Percentiles rank a stretch among this genome's conserved stretches.
phyloP scores from a whole-genome alignment of 768 basidiomycete genomes.

The Trametes cingulata region DNA sequence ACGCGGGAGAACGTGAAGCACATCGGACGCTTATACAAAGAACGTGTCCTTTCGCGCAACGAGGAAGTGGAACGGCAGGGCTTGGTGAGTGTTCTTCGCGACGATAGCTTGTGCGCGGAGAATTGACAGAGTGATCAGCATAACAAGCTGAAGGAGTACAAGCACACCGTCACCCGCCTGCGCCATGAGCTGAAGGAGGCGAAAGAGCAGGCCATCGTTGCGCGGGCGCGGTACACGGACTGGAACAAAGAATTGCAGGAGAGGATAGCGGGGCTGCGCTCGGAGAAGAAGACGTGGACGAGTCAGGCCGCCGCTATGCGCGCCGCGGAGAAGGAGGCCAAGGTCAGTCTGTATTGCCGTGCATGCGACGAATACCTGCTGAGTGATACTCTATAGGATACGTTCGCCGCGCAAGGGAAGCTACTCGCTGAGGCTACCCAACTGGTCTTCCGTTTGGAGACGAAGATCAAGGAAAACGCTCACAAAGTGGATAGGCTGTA shows the following conservation, averaged over 20 bases:
- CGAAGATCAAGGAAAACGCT: constrained; percentile 72
- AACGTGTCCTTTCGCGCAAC: constrained; percentile 67
- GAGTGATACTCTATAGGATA: constrained; percentile 44
- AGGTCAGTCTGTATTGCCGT: constrained; percentile 40
- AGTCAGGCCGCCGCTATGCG: constrained; percentile 68
- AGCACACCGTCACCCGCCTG: constrained; percentile 62
- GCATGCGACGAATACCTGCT: not conserved
- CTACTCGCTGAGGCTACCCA: constrained; percentile 68
- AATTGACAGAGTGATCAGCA: constrained; percentile 46
- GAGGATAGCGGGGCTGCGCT: constrained; percentile 70
- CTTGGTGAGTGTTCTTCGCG: constrained; percentile 49
- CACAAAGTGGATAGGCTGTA: constrained; percentile 79
- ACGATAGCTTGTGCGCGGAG: not conserved
- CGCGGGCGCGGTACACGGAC: constrained; percentile 78
- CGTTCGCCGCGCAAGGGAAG: constrained; percentile 67
- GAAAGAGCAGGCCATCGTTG: constrained; percentile 67
- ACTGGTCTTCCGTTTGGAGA: constrained; percentile 71
- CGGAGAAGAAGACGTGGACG: constrained; percentile 79
- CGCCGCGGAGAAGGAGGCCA: constrained; percentile 67
- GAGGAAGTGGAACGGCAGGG: constrained; percentile 84
- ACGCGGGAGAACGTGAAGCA: constrained; percentile 80
- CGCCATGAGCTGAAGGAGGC: constrained; percentile 73
- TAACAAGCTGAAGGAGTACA: constrained; percentile 80
- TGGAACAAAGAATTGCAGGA: constrained; percentile 84
- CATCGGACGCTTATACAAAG: constrained; percentile 77